Percentiles rank a stretch among this genome's conserved stretches.
Conservation (phyloP, 2,329 filamentous ascomycete species). For the Huntiella savannae region DNA sequence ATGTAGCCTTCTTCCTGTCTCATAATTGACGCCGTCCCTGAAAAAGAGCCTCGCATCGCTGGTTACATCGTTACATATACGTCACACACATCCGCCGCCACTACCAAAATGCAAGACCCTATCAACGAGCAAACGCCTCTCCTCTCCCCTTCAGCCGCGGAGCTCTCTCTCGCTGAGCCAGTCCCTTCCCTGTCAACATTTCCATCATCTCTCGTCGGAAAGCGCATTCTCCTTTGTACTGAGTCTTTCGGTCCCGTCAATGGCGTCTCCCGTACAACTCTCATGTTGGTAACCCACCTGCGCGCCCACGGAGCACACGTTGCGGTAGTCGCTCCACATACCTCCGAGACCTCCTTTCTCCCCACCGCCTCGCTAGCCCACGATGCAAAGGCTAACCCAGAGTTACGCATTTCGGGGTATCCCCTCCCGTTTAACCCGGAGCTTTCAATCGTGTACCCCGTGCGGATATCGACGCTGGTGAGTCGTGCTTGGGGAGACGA, state of each 20-base stretch:
- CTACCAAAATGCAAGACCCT: neutral
- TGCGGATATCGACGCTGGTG: slow-evolving; percentile 43
- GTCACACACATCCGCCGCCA: neutral
- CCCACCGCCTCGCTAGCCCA: slow-evolving; percentile 20
- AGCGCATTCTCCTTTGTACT: slow-evolving; percentile 46
- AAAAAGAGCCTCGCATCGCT: too few species aligned
- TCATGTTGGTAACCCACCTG: slow-evolving; percentile 49
- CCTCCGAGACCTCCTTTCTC: slow-evolving; percentile 33
- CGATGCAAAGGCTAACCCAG: slow-evolving; percentile 18
- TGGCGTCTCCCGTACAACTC: slow-evolving; percentile 51
- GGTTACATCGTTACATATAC: too few species aligned
- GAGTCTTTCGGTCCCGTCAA: slow-evolving; percentile 57
- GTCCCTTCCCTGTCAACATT: slow-evolving; percentile 17
- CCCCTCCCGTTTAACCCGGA: slow-evolving; percentile 54
- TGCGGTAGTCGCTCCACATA: slow-evolving; percentile 45
- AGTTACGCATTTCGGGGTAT: slow-evolving; percentile 43
- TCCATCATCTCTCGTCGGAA: slow-evolving; percentile 32
- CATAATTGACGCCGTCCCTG: too few species aligned
- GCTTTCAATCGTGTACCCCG: slow-evolving; percentile 49
- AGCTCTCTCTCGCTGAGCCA: neutral
- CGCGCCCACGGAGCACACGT: slow-evolving; percentile 44
- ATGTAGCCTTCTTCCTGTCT: too few species aligned
- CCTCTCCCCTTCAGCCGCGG: slow-evolving; percentile 11
- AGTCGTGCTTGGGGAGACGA: slow-evolving; percentile 34
- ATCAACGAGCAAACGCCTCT: slow-evolving; percentile 10